phyloP scores from a whole-genome alignment of 1,284 basidiomycete genomes.

The Rhodotorula sp. region DNA sequence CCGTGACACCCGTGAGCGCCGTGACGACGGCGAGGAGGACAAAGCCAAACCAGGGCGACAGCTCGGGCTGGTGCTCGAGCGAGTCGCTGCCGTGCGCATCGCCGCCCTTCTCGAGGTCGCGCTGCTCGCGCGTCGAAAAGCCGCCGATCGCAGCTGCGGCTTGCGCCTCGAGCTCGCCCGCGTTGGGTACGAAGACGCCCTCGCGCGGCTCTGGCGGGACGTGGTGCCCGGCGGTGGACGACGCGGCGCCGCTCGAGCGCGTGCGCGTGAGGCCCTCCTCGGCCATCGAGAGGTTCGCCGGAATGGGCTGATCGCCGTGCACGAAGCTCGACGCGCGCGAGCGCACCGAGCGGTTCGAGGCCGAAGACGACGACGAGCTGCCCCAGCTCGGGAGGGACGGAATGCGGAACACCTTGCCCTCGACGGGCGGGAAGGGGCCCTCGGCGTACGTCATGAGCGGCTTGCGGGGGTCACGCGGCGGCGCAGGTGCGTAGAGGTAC shows the following conservation, averaged over 20 bases:
- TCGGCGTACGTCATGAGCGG: conserved; percentile 28
- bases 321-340: neutral
- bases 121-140: neutral
- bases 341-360: neutral
- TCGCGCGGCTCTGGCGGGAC: neutral
- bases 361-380: conserved; percentile 2
- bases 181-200: neutral
- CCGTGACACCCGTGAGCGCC: conserved; percentile 61
- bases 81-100: neutral
- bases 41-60: too few species aligned
- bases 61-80: neutral
- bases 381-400: conserved; percentile 46
- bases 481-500: conserved; percentile 48
- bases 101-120: neutral
- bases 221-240: neutral
- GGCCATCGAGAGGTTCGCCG: neutral
- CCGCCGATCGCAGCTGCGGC: neutral
- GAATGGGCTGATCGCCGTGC: neutral
- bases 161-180: neutral
- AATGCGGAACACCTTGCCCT: conserved; percentile 47
- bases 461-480: conserved; percentile 23
- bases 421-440: conserved; percentile 46
- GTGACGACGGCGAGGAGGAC: neutral
- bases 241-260: neutral
- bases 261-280: neutral